Base-by-base conservation (phyloP, 768 basidiomycete species). In the Suillus tomentosus region DNA sequence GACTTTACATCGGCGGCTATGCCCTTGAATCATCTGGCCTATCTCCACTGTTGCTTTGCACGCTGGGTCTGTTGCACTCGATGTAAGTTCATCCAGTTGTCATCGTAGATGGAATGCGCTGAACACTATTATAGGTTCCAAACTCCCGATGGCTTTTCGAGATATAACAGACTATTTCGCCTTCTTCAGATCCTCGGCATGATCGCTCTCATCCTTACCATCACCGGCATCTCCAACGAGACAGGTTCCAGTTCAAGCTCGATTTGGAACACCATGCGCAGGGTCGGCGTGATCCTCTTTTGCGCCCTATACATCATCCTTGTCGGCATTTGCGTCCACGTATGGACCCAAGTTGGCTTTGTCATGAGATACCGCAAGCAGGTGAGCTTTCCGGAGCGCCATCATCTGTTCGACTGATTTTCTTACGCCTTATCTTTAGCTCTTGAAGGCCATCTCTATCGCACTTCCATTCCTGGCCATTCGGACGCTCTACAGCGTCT, bases 381-480 rank as follows among this genome's bases (percentile, higher is more conserved):
- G 65, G 74, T 71, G 69, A 63, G 86, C 82, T 71, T 65, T 37
- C 17, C 15, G 31, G 27, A n/a, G 36, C 36, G 22, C 9, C 47
- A 43, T 45, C 13, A 42, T 51, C 14, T 65, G 47, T 56, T 43
- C 22, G 42, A 60, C 61, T 61, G 42, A 62, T 19, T 36, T 62
- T 24, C 48, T 64, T 65, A 34, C 73, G n/a, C 48, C 54, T 40
- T 51, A 27, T 56, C 36, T 63, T 55, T 61, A 90, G 89, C 79
- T 91, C 15, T 80, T 91, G 47, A 66, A 69, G 36, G 87, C 86
- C 34, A 74, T 89, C 53, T 77, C 84, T 24, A 34, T 76, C 55
- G 86, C 85, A 10, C 76, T 90, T 15, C 87, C 87, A 5, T 85
- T 89, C 74, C 77, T 91, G 39, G 84, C 82, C 27, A 81, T 82